Evolutionary conservation across 768 basidiomycete species (phyloP).

Genomic region (Hebeloma cylindrosporum): DNA sequence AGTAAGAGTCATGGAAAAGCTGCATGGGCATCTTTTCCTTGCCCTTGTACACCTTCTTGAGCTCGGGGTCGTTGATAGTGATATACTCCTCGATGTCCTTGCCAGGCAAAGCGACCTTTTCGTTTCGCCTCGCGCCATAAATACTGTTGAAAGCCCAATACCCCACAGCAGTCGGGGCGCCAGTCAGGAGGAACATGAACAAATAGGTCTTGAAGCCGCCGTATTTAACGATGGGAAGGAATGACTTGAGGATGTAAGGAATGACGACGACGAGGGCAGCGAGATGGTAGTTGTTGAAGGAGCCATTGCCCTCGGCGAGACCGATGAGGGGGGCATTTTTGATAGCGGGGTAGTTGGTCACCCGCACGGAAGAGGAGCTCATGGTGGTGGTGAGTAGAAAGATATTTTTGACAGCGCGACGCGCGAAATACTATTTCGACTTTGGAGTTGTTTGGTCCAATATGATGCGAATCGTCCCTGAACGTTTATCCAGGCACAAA

Average conservation of each 20-base stretch:
- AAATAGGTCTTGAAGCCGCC: slow-evolving; percentile 86
- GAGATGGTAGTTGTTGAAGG: slow-evolving; percentile 81
- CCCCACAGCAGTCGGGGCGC: slow-evolving; percentile 71
- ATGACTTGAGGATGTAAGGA: slow-evolving; percentile 81
- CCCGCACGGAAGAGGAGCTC: slow-evolving; percentile 49
- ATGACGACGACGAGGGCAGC: slow-evolving; percentile 73
- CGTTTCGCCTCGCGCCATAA: slow-evolving; percentile 79
- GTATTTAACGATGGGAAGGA: slow-evolving; percentile 78
- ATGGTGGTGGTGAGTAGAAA: slow-evolving; percentile 24
- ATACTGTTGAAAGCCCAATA: slow-evolving; percentile 92
- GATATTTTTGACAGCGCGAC: slow-evolving; percentile 20
- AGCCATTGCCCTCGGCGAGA: slow-evolving; percentile 82
- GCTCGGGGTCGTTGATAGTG: slow-evolving; percentile 79
- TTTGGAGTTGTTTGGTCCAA: slow-evolving; percentile 30
- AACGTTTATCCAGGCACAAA: too few relatives aligned
- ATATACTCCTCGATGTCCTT: slow-evolving; percentile 90
- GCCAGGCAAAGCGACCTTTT: slow-evolving; percentile 81
- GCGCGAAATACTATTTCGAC: slow-evolving; percentile 15
- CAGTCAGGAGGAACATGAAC: slow-evolving; percentile 73
- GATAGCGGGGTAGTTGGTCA: slow-evolving; percentile 73
- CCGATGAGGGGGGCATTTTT: slow-evolving; percentile 83
- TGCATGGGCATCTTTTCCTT: slow-evolving; percentile 97
- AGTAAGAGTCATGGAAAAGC: slow-evolving; percentile 95
- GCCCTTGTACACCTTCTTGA: slow-evolving; percentile 77
- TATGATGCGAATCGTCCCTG: too few relatives aligned